phyloP scores from a whole-genome alignment of 192 early-diverging fungal genomes.

The Linnemannia hyalina region DNA sequence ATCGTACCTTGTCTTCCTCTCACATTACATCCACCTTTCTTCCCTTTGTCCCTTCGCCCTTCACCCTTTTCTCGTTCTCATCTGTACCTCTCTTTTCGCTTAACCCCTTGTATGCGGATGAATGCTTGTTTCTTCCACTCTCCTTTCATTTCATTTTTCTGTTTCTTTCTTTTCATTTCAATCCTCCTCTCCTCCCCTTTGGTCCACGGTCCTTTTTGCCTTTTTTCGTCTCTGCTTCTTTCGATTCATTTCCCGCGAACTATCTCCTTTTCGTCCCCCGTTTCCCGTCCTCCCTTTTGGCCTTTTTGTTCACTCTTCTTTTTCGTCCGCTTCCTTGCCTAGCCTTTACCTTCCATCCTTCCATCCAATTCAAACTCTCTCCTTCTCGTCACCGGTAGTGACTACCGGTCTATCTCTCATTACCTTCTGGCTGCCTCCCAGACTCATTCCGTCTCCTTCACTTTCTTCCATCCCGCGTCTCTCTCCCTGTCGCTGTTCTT shows the following conservation, averaged over 20 bases:
- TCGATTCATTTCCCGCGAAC: slow-evolving; percentile 5
- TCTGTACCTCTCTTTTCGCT: not conserved
- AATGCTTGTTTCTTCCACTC: not conserved
- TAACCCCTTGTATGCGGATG: not conserved
- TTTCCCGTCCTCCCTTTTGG: not conserved
- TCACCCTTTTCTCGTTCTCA: slow-evolving; percentile 3
- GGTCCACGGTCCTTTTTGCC: not conserved
- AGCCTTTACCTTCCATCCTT: not conserved
- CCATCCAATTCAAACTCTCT: not conserved
- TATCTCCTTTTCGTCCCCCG: not conserved
- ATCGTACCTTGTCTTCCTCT: not conserved
- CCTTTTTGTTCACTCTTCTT: not conserved
- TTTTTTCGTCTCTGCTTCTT: slow-evolving; percentile 10
- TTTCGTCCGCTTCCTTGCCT: not conserved
- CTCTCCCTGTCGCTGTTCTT: not conserved
- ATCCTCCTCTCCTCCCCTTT: slow-evolving; percentile 4
- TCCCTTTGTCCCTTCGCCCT: not conserved
- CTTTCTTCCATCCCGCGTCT: not conserved
- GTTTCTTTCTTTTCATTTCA: slow-evolving; percentile 7
- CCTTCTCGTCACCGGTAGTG: not conserved
- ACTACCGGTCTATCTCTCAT: not conserved
- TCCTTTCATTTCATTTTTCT: slow-evolving; percentile 11
- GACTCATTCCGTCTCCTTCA: not conserved
- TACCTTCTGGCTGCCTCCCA: not conserved
- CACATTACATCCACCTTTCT: not conserved